Evolutionary conservation across 495 filamentous ascomycete species (phyloP).

Genomic region (Venustampulla echinocandica): DNA sequence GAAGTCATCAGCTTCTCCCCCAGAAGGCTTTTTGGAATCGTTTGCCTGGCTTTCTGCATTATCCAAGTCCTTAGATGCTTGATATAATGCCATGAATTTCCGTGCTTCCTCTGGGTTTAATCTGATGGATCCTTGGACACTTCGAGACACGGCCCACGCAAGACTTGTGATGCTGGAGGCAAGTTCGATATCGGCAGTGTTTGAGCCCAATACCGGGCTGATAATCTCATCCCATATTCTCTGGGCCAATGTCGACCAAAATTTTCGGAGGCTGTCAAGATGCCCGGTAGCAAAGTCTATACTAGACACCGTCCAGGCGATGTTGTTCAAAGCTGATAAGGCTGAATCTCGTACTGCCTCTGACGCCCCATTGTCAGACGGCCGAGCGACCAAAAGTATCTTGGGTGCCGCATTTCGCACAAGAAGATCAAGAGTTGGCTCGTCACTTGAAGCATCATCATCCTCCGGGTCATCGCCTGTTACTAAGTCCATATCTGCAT

Average conservation of each 20-base stretch:
- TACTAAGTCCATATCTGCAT: constrained; percentile 51
- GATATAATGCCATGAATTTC: constrained; percentile 53
- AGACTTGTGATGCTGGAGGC: constrained; percentile 48
- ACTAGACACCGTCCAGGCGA: constrained; percentile 48
- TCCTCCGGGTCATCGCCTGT: constrained; percentile 35
- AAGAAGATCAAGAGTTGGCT: constrained; percentile 38
- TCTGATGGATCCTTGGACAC: constrained; percentile 37
- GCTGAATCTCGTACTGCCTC: constrained; percentile 34
- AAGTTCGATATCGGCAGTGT: constrained; percentile 50
- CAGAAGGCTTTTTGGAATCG: constrained; percentile 6
- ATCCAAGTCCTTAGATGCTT: constrained; percentile 35
- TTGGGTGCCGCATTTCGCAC: constrained; percentile 41
- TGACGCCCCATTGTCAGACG: constrained; percentile 16
- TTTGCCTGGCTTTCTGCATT: constrained; percentile 9
- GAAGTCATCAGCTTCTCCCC: constrained; percentile 34
- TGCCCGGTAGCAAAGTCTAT: constrained; percentile 33
- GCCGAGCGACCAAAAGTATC: constrained; percentile 34
- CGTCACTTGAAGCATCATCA: constrained; percentile 29
- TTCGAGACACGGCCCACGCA: constrained; percentile 52
- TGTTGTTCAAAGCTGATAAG: constrained; percentile 49
- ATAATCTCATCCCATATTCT: constrained; percentile 45
- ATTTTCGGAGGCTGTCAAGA: constrained; percentile 27
- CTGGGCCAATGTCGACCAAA: constrained; percentile 41
- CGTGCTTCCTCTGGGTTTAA: constrained; percentile 38
- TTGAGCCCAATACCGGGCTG: constrained; percentile 41